Percentiles rank a stretch among this genome's conserved stretches.
Evolutionary conservation across 2,329 filamentous ascomycete genomes (phyloP).

Genomic region (Ampelomyces quisqualis): DNA sequence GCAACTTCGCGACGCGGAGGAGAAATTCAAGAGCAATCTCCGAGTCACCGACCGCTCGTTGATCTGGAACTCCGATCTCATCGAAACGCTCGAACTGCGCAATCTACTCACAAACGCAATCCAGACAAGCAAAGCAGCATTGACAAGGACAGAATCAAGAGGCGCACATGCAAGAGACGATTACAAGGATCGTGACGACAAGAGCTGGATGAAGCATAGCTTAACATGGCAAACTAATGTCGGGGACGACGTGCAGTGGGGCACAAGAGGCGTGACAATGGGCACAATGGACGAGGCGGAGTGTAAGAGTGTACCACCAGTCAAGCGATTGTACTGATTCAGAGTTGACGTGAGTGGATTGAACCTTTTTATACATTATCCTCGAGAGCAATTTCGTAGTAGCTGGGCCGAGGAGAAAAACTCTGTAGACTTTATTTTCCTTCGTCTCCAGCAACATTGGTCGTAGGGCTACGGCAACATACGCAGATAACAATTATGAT

Average conservation of each 20-base stretch:
- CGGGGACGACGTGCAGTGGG: conserved; percentile 45
- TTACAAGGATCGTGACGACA: conserved; percentile 47
- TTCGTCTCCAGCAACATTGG: too few relatives aligned
- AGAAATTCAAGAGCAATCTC: conserved; percentile 40
- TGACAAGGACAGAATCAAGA: conserved; percentile 48
- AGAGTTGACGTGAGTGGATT: background rate
- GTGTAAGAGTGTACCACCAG: conserved; percentile 42
- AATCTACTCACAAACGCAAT: conserved; percentile 51
- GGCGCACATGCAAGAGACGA: conserved; percentile 53
- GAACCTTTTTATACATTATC: too few relatives aligned
- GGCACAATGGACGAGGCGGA: conserved; percentile 50
- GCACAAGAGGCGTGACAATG: conserved; percentile 47
- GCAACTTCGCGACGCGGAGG: conserved; percentile 40
- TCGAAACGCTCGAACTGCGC: conserved; percentile 51
- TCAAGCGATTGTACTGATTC: conserved; percentile 40
- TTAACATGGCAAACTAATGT: conserved; percentile 49
- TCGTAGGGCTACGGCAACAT: too few relatives aligned
- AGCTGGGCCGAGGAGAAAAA: background rate
- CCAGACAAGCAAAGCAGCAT: conserved; percentile 50
- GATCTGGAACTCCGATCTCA: conserved; percentile 54
- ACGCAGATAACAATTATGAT: too few relatives aligned
- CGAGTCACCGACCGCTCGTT: conserved; percentile 47
- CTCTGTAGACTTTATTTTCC: background rate
- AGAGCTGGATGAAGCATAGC: conserved; percentile 51
- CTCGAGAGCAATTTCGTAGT: too few relatives aligned